Base-by-base conservation (phyloP, 495 filamentous ascomycete species). In the Mycothermus thermophilus region DNA sequence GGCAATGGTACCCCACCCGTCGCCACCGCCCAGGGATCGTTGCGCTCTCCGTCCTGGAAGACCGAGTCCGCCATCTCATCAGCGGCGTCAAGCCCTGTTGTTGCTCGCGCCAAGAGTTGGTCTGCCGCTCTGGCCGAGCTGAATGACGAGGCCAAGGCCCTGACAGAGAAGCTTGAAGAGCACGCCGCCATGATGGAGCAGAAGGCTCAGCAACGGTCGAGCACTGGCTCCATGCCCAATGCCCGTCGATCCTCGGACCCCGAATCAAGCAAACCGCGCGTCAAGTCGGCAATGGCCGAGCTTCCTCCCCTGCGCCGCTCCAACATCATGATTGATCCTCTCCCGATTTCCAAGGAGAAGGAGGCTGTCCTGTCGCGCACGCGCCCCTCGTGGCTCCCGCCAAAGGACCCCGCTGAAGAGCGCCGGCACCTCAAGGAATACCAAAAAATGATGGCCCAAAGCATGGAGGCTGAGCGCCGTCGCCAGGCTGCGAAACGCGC, bases 321-420 rank as follows among this genome's bases (percentile, higher is more conserved):
- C 11, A 88, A 93, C 50, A 77, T 92, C 31, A 88, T 96, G 80
- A 92, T 95, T 40, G 90, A 97, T 54, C 90, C 90, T 6, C 59
- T 97, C 37, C 92, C 88, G 2, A 78, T 93, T 23, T 94, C 87
- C 46, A 92, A 86, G 59, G 90, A 97, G 64, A 97, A 97, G 58
- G 85, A 93, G 45, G 84, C 80, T 26, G 80, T 94, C 5, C 61
- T 97, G 13, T 85, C 83, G 14, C 69, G 92, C 27, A 97, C 90
- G 9, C 72, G 90, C 18, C 90, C 90, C 0, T 88, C 81, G 25
- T 97, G 90, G 90, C 64, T 97, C 11, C 90, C 90, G 5, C 90
- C 90, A 0, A 96, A 97, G 58, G 76, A 83, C 40, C 85, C 82
- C 17, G 83, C 80, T 31, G 90, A 97, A 54, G 90, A 97, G 57